A percentile compares a stretch with the other conserved stretches of the same genome.
Evolutionary conservation across 2,329 filamentous ascomycete species (phyloP).

Genomic region (Monilinia aucupariae): DNA sequence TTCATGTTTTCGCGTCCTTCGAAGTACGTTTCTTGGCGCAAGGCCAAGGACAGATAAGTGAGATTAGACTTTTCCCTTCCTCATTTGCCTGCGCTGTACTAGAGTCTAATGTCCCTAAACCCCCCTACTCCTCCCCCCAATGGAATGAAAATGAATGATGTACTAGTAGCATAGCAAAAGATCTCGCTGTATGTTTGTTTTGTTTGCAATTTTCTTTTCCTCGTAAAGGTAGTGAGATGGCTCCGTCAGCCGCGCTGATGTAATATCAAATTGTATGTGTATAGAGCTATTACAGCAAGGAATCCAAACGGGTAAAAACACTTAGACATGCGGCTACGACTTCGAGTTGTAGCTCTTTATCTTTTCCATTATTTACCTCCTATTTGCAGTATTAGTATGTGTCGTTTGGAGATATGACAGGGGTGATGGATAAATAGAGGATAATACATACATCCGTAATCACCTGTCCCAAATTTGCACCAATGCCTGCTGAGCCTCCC

Average conservation of each 20-base stretch:
- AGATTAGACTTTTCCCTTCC: constrained; percentile 1
- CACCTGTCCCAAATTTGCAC: constrained; percentile 83
- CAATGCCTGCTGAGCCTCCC: constrained; percentile 72
- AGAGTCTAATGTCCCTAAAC: not conserved
- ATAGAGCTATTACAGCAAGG: constrained; percentile 59
- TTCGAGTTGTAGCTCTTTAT: constrained; percentile 94
- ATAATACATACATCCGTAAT: constrained; percentile 59
- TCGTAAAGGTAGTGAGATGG: not conserved
- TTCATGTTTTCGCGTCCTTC: not conserved
- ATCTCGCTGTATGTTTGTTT: not conserved
- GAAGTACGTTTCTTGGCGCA: not conserved
- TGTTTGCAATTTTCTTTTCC: constrained; percentile 2
- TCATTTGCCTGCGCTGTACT: not conserved
- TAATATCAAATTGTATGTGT: not conserved
- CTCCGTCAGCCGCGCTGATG: not conserved
- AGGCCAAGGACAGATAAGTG: not conserved
- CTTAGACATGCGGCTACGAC: constrained; percentile 91
- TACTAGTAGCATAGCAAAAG: constrained; percentile 5
- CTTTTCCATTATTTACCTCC: constrained; percentile 79
- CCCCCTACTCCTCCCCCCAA: not conserved
- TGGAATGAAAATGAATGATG: constrained; percentile 12
- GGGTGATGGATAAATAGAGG: constrained; percentile 22
- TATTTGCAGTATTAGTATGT: constrained; percentile 31
- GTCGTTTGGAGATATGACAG: not conserved
- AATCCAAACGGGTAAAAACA: constrained; percentile 96